A percentile compares a stretch with the other conserved stretches of the same genome.
Conservation (phyloP, 495 filamentous ascomycete genomes). For the Polyplosphaeria fusca region DNA sequence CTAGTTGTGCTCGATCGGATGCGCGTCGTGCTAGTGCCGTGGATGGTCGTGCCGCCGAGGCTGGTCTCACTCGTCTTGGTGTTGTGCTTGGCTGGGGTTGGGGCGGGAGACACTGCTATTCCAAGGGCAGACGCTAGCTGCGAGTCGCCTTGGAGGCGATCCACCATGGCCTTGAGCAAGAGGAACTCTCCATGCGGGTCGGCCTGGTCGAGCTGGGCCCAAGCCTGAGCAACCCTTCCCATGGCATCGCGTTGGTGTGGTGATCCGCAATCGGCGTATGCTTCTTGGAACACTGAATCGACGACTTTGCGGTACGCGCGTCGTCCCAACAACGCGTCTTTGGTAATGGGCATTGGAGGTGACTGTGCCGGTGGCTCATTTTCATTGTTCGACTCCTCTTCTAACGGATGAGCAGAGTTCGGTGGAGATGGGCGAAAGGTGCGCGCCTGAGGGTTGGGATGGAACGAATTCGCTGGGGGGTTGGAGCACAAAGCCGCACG, state of each 20-base stretch:
- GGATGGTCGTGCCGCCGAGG: constrained; percentile 19
- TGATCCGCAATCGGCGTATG: constrained; percentile 72
- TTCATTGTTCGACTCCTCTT: constrained; percentile 25
- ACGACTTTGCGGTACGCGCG: constrained; percentile 75
- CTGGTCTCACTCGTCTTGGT: constrained; percentile 17
- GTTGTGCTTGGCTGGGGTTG: constrained; percentile 22
- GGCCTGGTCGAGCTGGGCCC: constrained; percentile 74
- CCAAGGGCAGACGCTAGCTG: constrained; percentile 40
- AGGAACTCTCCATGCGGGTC: constrained; percentile 91
- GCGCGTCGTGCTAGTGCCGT: constrained; percentile 25
- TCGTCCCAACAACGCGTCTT: constrained; percentile 75
- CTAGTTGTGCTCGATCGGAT: constrained; percentile 22
- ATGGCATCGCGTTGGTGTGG: constrained; percentile 76
- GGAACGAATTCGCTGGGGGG: constrained; percentile 37
- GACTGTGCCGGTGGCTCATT: constrained; percentile 30
- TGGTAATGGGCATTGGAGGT: constrained; percentile 40
- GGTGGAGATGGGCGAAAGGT: constrained; percentile 33
- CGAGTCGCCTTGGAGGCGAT: constrained; percentile 50
- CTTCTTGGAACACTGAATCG: constrained; percentile 76
- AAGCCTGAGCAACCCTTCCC: constrained; percentile 75
- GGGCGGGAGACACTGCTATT: constrained; percentile 27
- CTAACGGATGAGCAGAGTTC: constrained; percentile 22
- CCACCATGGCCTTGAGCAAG: constrained; percentile 68
- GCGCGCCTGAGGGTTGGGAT: constrained; percentile 28
- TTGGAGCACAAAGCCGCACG: constrained; percentile 26